Percentiles rank a stretch among this genome's conserved stretches.
Conservation (phyloP, 192 early-diverging fungal genomes). For the Entomortierella lignicola region DNA sequence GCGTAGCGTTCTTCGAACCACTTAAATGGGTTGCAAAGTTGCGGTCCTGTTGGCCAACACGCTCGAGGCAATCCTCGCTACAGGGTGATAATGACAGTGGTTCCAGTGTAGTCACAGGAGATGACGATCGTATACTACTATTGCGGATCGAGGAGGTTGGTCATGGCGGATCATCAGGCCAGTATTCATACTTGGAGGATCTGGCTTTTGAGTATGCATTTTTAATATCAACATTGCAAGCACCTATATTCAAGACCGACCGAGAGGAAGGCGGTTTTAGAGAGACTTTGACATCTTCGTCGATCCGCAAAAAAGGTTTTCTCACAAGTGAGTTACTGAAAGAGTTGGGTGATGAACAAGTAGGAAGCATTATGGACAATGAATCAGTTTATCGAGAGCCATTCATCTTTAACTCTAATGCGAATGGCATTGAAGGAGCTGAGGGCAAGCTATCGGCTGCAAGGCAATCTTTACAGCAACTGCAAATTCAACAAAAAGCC, state of each 20-base stretch:
- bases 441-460: not conserved
- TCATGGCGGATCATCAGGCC: conserved; percentile 60
- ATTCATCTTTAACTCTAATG: not conserved
- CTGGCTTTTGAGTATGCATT: conserved; percentile 65
- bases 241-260: conserved; percentile 39
- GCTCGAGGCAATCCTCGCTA: not conserved
- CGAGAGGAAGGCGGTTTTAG: conserved; percentile 11
- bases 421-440: not conserved
- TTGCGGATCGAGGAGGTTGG: conserved; percentile 62
- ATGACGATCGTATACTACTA: conserved; percentile 42
- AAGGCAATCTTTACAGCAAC: not conserved
- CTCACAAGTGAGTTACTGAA: conserved; percentile 33
- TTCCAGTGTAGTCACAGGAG: not conserved
- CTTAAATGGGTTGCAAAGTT: conserved; percentile 88
- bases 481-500: not conserved
- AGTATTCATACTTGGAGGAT: conserved; percentile 59
- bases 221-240: conserved; percentile 62
- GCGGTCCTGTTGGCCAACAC: conserved; percentile 39
- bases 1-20: conserved; percentile 88
- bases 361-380: conserved; percentile 4
- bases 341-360: conserved; percentile 15
- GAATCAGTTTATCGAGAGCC: conserved; percentile 28
- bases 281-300: conserved; percentile 14
- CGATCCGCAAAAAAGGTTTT: conserved; percentile 27
- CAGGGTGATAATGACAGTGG: not conserved